Percentiles rank a stretch among this genome's conserved stretches.
phyloP scores from a whole-genome alignment of 148 eudicot species.

The Simmondsia chinensis region DNA sequence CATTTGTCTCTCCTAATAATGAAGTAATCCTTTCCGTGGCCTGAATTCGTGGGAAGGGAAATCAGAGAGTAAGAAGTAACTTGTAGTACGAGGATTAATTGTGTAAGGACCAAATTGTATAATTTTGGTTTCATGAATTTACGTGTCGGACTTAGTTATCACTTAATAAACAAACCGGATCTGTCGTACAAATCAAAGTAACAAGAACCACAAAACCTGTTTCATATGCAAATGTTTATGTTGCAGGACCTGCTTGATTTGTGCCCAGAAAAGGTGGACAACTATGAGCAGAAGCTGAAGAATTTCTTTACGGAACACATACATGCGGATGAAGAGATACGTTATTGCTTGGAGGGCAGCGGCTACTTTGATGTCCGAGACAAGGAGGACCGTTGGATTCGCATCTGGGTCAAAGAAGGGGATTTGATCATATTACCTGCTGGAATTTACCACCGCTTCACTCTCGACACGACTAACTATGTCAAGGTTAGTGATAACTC shows the following conservation, averaged over 20 bases:
- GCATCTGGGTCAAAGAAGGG: conserved; percentile 91
- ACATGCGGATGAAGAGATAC: conserved; percentile 99
- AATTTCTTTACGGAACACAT: conserved; percentile 84
- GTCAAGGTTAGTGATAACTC: conserved; percentile 91
- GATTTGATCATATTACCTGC: conserved; percentile 96
- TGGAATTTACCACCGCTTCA: conserved; percentile 96
- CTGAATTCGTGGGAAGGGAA: no score
- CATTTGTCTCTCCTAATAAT: no score
- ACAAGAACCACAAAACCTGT: no score
- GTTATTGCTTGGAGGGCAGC: conserved; percentile 86
- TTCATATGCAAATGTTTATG: neutral
- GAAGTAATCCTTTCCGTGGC: no score
- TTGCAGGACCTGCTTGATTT: conserved; percentile 75
- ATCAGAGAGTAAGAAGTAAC: no score
- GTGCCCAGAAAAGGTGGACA: conserved; percentile 81
- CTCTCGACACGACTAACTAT: conserved; percentile 83
- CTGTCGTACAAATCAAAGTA: no score
- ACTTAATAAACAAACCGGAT: no score
- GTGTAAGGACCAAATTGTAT: no score
- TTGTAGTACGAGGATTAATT: no score
- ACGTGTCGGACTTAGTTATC: no score
- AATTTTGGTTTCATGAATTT: no score
- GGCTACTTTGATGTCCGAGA: conserved; percentile 99
- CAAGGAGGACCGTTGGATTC: conserved; percentile 78
- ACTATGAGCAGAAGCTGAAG: conserved; percentile 85